Percentiles rank a stretch among this genome's conserved stretches.
These are phyloP conservation scores for Amesomyces nigricolor DNA, from an alignment of 2,329 filamentous ascomycete genomes.

Conservation along the genomic window DNA sequence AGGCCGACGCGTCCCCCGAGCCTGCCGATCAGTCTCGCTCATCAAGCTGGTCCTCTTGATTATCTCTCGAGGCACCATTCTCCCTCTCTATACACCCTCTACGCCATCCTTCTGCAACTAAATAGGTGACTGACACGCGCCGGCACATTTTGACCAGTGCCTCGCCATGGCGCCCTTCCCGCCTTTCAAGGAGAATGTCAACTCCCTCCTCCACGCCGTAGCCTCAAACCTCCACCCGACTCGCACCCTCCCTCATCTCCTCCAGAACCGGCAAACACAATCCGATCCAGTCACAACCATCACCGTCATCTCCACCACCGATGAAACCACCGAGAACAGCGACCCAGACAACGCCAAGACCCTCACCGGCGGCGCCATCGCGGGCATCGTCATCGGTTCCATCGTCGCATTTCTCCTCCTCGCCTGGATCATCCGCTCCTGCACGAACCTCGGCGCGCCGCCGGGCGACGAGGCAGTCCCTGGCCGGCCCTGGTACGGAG, in stretches of 20 bases:
- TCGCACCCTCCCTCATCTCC: slow-evolving; percentile 5
- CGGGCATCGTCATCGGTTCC: slow-evolving; percentile 46
- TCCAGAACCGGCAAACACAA: neutral
- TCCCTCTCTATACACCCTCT: too few relatives aligned
- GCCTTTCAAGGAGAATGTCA: neutral
- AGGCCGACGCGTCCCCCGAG: too few relatives aligned
- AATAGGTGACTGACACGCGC: too few relatives aligned
- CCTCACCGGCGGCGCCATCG: slow-evolving; percentile 46
- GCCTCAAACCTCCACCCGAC: slow-evolving; percentile 4
- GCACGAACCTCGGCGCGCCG: slow-evolving; percentile 37
- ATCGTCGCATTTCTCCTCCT: slow-evolving; percentile 42
- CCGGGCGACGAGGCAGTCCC: slow-evolving; percentile 25
- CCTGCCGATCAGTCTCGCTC: too few relatives aligned
- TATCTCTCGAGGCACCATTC: too few relatives aligned
- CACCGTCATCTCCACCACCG: slow-evolving; percentile 2
- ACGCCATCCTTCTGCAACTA: too few relatives aligned
- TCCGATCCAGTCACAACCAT: slow-evolving; percentile 8
- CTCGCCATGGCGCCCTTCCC: slow-evolving; percentile 12
- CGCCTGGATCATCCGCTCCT: slow-evolving; percentile 43
- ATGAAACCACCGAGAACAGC: neutral
- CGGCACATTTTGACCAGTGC: too few relatives aligned
- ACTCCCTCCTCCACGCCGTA: neutral
- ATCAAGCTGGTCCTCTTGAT: too few relatives aligned
- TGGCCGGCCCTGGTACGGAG: slow-evolving; percentile 31
- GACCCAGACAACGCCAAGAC: slow-evolving; percentile 20